These are phyloP conservation scores for Pyrenophora tritici-repentis DNA, from an alignment of 2,329 filamentous ascomycete genomes.

Conservation along the genomic window DNA sequence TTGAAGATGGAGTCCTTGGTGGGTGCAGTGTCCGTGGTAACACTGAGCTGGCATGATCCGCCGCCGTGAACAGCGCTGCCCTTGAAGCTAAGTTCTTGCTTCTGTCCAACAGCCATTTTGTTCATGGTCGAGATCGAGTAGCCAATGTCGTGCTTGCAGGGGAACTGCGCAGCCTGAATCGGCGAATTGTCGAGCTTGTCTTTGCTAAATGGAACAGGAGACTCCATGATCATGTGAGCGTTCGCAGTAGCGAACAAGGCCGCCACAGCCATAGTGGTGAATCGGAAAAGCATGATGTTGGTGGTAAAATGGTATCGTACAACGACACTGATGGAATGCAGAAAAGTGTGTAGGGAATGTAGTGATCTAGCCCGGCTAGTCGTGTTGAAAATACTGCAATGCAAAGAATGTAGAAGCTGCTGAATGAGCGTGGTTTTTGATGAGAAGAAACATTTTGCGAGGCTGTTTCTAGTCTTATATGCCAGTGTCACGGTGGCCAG, in stretches of 20 bases:
- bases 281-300: slow-evolving; percentile 57
- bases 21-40: too few relatives aligned
- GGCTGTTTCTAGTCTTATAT: slow-evolving; percentile 1
- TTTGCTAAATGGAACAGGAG: slow-evolving; percentile 66
- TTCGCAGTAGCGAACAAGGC: slow-evolving; percentile 61
- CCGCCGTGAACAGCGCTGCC: too few relatives aligned
- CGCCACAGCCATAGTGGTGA: slow-evolving; percentile 55
- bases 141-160: slow-evolving; percentile 61
- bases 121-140: slow-evolving; percentile 5
- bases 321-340: not conserved
- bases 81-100: too few relatives aligned
- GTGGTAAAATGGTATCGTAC: not conserved
- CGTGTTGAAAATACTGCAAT: slow-evolving; percentile 15
- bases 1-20: slow-evolving; percentile 56
- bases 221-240: slow-evolving; percentile 76
- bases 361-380: slow-evolving; percentile 42
- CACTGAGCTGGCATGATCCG: too few relatives aligned
- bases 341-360: slow-evolving; percentile 19
- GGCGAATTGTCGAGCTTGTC: slow-evolving; percentile 66
- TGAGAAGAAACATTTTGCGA: slow-evolving; percentile 17
- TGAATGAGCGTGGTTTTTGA: slow-evolving; percentile 25
- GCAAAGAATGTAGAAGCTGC: slow-evolving; percentile 24
- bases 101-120: too few relatives aligned
- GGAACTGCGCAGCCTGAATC: slow-evolving; percentile 63
- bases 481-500: slow-evolving; percentile 18